These are phyloP conservation scores for Ceriops zippeliana DNA, from an alignment of 345 rosid genomes.

Conservation along the genomic window DNA sequence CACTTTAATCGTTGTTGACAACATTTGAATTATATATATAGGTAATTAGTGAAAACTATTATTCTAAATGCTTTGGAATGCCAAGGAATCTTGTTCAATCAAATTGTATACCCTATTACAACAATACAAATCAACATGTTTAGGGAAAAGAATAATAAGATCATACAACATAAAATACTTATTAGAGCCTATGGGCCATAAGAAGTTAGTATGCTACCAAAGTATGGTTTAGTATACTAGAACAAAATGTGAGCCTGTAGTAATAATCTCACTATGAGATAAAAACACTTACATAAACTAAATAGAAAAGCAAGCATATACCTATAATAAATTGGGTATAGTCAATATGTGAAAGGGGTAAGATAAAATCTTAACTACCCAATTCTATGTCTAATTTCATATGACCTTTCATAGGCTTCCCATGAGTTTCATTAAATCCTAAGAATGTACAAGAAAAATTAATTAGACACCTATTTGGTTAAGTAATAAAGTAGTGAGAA, in stretches of 20 bases:
- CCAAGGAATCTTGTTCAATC: no score
- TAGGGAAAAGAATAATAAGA: not conserved
- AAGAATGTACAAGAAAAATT: constrained; percentile 17
- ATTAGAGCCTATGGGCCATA: constrained; percentile 50
- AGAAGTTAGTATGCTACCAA: constrained; percentile 43
- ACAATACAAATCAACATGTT: no score
- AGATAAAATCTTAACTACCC: constrained; percentile 43
- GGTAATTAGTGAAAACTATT: no score
- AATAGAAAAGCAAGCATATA: constrained; percentile 14
- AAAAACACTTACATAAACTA: constrained; percentile 6
- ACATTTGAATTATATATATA: no score
- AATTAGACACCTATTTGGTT: not conserved
- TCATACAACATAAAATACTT: constrained; percentile 11
- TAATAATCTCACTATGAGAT: constrained; percentile 15
- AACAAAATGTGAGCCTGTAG: constrained; percentile 45
- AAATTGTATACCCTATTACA: no score
- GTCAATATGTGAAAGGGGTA: constrained; percentile 49
- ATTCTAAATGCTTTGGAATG: no score
- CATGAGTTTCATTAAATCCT: constrained; percentile 46
- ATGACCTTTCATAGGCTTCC: constrained; percentile 36
- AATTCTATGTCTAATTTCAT: constrained; percentile 33
- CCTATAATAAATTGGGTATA: constrained; percentile 34
- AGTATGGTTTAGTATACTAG: constrained; percentile 56
- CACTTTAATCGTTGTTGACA: no score
- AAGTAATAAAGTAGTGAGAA: not conserved